Percentiles rank a stretch among this genome's conserved stretches.
phyloP scores from a whole-genome alignment of 2,329 filamentous ascomycete genomes.

The Arachnomyces sp. region DNA sequence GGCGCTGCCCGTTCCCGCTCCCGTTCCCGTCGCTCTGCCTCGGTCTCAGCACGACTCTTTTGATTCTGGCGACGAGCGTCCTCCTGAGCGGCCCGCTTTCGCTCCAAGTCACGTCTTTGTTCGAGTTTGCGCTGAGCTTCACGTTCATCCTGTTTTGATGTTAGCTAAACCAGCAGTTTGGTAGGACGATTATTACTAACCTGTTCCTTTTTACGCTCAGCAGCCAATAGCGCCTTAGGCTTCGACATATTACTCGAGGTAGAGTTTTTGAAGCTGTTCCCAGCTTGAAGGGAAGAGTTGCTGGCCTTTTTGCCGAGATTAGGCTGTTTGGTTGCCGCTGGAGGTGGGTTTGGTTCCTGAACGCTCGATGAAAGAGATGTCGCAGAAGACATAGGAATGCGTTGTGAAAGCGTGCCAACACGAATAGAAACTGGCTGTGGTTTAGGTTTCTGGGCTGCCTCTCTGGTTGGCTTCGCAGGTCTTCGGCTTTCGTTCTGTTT shows the following conservation, averaged over 20 bases:
- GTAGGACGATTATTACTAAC: slow-evolving; percentile 20
- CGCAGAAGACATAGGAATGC: slow-evolving; percentile 38
- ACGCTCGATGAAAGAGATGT: slow-evolving; percentile 50
- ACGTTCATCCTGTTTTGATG: slow-evolving; percentile 54
- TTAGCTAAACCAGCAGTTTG: slow-evolving; percentile 2
- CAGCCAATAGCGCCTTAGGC: slow-evolving; percentile 64
- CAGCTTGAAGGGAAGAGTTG: slow-evolving; percentile 53
- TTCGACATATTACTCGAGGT: slow-evolving; percentile 54
- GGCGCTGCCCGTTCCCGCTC: slow-evolving; percentile 39
- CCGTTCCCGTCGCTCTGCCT: slow-evolving; percentile 40
- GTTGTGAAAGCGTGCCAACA: slow-evolving; percentile 39
- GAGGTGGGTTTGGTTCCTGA: slow-evolving; percentile 45
- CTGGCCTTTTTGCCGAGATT: slow-evolving; percentile 56
- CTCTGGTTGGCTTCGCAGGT: slow-evolving; percentile 36
- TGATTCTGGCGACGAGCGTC: slow-evolving; percentile 56
- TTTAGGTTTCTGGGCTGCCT: slow-evolving; percentile 36
- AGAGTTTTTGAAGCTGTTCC: slow-evolving; percentile 56
- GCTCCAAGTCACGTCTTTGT: slow-evolving; percentile 71
- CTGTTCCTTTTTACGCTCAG: slow-evolving; percentile 73
- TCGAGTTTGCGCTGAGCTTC: slow-evolving; percentile 71
- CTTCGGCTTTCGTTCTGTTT: slow-evolving; percentile 32
- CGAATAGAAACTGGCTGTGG: slow-evolving; percentile 42
- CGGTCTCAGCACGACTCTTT: slow-evolving; percentile 53
- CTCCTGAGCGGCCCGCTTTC: slow-evolving; percentile 58
- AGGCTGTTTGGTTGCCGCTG: slow-evolving; percentile 39